Conservation (phyloP, 2,329 filamentous ascomycete genomes). For the Aspergillus fructus region DNA sequence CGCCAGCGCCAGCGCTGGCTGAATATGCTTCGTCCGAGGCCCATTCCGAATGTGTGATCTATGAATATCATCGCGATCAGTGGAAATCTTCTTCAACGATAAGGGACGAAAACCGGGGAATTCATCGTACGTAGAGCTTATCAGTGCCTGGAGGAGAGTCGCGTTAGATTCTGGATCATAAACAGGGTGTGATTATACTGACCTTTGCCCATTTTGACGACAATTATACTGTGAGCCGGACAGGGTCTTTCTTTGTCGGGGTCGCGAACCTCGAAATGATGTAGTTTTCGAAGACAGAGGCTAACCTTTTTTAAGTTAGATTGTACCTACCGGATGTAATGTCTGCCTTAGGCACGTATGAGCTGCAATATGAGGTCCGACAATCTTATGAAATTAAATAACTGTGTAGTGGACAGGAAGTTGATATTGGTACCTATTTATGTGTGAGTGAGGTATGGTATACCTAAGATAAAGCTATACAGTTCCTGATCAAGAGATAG, state of each 20-base stretch:
- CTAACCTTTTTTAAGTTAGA: neutral
- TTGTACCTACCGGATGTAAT: neutral
- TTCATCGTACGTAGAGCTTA: conserved; percentile 47
- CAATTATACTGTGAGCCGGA: neutral
- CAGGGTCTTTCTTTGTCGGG: neutral
- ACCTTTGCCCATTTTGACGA: conserved; percentile 31
- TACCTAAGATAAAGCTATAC: neutral
- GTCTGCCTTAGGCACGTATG: neutral
- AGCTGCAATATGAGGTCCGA: no score
- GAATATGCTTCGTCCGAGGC: conserved; percentile 85
- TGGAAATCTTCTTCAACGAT: conserved; percentile 14
- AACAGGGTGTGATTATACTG: neutral
- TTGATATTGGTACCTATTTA: neutral
- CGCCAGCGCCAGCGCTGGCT: conserved; percentile 71
- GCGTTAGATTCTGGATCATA: neutral
- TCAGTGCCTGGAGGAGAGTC: conserved; percentile 44
- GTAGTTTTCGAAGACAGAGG: conserved; percentile 6
- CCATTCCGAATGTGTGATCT: conserved; percentile 98
- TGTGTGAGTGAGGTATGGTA: neutral
- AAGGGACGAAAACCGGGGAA: neutral
- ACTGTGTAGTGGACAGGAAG: neutral
- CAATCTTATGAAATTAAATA: neutral
- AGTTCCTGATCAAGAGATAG: neutral
- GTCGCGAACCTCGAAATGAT: conserved; percentile 14
- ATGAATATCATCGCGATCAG: conserved; percentile 13